These are phyloP conservation scores for Trichomonascaceae sp. DNA, from an alignment of 1,139 yeast species.

Conservation along the genomic window DNA sequence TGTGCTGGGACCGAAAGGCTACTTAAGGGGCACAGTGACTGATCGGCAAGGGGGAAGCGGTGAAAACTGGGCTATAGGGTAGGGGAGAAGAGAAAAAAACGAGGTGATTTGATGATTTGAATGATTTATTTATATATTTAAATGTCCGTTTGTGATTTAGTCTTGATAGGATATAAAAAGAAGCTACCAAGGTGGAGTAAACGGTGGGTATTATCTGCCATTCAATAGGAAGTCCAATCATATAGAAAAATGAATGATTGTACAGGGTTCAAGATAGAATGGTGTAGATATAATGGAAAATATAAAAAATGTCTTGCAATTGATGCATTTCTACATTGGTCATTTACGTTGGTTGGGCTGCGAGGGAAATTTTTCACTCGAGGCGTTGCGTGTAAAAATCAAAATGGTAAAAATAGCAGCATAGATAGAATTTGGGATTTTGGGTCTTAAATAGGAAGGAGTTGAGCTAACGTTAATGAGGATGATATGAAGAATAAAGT, in stretches of 20 bases:
- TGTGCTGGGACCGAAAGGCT: background rate
- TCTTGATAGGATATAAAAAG: slow-evolving; percentile 13
- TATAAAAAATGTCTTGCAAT: background rate
- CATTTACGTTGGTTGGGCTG: background rate
- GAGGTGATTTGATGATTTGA: no score
- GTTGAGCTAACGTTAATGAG: background rate
- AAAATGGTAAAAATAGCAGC: background rate
- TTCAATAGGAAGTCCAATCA: slow-evolving; percentile 7
- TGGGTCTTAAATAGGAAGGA: background rate
- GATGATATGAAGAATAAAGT: background rate
- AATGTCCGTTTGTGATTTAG: slow-evolving; percentile 23
- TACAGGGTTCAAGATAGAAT: slow-evolving; percentile 8
- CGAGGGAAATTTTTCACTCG: background rate
- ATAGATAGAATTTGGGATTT: background rate
- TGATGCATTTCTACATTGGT: background rate
- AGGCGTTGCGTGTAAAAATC: background rate
- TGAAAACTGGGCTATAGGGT: background rate
- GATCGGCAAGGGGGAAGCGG: background rate
- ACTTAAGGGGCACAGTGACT: background rate
- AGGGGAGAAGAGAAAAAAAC: background rate
- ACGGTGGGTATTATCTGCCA: slow-evolving; percentile 17
- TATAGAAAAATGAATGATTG: slow-evolving; percentile 7
- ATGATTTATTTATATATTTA: background rate
- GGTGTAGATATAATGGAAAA: background rate
- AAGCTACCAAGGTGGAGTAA: slow-evolving; percentile 21